Evolutionary conservation across 192 early-diverging fungal species (phyloP).

Genomic region (Pilobolus umbonatus): DNA sequence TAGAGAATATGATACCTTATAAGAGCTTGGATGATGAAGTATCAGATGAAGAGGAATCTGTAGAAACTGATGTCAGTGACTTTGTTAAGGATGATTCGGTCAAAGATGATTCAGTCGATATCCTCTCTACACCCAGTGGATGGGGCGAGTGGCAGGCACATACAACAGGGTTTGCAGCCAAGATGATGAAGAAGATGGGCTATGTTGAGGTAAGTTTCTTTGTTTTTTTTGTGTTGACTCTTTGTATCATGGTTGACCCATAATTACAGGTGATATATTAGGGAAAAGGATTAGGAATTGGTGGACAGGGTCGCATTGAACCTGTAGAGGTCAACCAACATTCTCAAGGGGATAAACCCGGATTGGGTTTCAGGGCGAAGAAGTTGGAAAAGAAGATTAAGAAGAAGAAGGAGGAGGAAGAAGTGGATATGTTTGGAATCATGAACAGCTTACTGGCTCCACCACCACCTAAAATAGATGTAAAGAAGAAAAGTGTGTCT

Average conservation of each 20-base stretch:
- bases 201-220: constrained; percentile 24
- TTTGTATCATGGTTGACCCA: too few relatives aligned
- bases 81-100: background rate
- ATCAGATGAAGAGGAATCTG: background rate
- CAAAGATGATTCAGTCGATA: background rate
- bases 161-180: constrained; percentile 63
- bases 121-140: background rate
- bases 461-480: background rate
- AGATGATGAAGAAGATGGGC: constrained; percentile 67
- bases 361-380: constrained; percentile 6
- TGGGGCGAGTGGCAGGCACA: constrained; percentile 56
- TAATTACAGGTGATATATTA: too few relatives aligned
- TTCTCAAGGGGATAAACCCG: background rate
- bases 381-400: background rate
- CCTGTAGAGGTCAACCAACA: background rate
- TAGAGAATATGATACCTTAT: background rate
- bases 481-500: background rate
- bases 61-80: background rate
- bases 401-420: background rate
- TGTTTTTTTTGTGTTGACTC: constrained; percentile 1
- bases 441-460: background rate
- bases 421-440: background rate
- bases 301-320: constrained; percentile 9
- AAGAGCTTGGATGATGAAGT: background rate
- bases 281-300: constrained; percentile 13